Evolutionary conservation across 371 early-diverging fungal genomes (phyloP).

Genomic region (Chytridiales sp.): DNA sequence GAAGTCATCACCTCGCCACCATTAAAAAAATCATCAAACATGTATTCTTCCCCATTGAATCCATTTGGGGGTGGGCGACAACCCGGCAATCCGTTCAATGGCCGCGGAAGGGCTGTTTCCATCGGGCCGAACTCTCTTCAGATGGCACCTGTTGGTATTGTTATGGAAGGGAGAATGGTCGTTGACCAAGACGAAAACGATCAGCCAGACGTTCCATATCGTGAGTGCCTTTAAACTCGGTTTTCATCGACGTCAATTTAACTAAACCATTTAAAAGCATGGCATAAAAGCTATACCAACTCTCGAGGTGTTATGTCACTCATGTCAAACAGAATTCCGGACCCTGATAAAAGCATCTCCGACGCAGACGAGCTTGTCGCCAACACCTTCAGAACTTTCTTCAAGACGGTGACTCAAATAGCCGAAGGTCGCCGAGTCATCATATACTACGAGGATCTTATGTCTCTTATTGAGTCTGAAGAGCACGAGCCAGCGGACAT

Average conservation of each 20-base stretch:
- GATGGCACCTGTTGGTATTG: slow-evolving; percentile 1
- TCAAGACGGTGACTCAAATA: not conserved
- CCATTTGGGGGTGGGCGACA: too few species aligned
- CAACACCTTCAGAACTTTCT: slow-evolving; percentile 12
- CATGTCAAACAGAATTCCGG: slow-evolving; percentile 20
- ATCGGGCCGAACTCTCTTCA: not conserved
- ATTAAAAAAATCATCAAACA: not conserved
- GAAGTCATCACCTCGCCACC: slow-evolving; percentile 21
- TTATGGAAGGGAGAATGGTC: slow-evolving; percentile 7
- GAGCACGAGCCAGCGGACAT: not conserved
- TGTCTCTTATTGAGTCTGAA: not conserved
- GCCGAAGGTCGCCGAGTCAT: not conserved
- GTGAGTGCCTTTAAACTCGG: slow-evolving; percentile 2
- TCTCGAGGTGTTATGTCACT: not conserved
- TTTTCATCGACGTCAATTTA: not conserved
- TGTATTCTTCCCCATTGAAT: not conserved
- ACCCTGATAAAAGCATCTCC: slow-evolving; percentile 6
- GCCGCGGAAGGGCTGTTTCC: slow-evolving; percentile 1
- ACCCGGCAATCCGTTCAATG: too few species aligned
- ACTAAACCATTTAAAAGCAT: not conserved
- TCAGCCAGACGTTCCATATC: slow-evolving; percentile 20
- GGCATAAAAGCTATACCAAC: slow-evolving; percentile 3
- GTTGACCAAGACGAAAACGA: slow-evolving; percentile 1
- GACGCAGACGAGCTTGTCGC: slow-evolving; percentile 20
- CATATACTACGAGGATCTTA: slow-evolving; percentile 9